Evolutionary conservation across 2,329 filamentous ascomycete species (phyloP), one percentile per base, ranked within the genome.

Genomic region (Aspergillus sojae): DNA sequence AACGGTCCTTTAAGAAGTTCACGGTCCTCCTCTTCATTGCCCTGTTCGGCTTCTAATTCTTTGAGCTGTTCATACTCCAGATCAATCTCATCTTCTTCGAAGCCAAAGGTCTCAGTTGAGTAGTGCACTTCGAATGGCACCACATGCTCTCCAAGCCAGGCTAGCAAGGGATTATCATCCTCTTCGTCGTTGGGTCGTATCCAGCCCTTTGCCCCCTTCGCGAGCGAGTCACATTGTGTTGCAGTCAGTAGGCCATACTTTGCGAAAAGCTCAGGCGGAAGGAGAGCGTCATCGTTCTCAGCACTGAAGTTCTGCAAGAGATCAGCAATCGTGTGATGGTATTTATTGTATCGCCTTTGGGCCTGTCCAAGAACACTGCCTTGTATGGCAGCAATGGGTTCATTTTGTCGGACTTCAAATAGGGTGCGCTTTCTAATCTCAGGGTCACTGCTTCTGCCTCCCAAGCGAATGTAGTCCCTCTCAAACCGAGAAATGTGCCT

Each of bases 361-460:
- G 84, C 79, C 14, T 74, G 74, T 0, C 67, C 66, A 36, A 81
- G 74, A 7, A 80, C 67, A 23, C 82, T 78, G 1, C 82, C 82
- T 28, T 75, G 68, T 11, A 84, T 68, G 10, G 69, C 72, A 9
- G 72, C 72, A 10, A 74, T 65, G 1, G 73, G 71, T 3, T 73
- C 68, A 3, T 67, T 72, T 14, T 75, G 71, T 21, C 85, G 84
- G 1, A 93, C 77, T 62, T 89, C 85, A 72, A 82, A 92, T 3
- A 96, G 71, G 0, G 88, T 93, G 16, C 87, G 84, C 58, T 86
- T 81, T 64, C 87, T 87, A 67, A 96, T 89, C 0, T 84, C 83
- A 0, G 81, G 78, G 64, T 91, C 89, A 58, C 87, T 85, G 21
- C 90, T 91, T 34, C 91, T 85, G 2, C 89, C 88, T 48, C 93